A percentile compares a stretch with the other conserved stretches of the same genome.
Evolutionary conservation across 345 rosid species (phyloP).

Genomic region (Eucalyptus erythrocorys): DNA sequence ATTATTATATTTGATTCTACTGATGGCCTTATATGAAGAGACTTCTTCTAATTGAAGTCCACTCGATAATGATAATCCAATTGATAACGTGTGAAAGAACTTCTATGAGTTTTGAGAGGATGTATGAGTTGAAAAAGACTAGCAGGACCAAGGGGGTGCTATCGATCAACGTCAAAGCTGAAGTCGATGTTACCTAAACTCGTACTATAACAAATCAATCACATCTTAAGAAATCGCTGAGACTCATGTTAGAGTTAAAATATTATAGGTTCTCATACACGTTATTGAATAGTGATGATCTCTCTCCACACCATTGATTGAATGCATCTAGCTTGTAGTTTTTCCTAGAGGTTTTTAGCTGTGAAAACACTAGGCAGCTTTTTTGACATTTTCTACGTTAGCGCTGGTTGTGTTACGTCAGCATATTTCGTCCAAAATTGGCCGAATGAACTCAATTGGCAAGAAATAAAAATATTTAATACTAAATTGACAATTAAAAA

Average conservation of each 20-base stretch:
- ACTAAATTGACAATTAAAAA: rapidly evolving
- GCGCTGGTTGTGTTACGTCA: rapidly evolving
- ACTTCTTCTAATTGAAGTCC: not conserved
- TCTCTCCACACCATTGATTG: not conserved
- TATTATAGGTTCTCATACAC: not conserved
- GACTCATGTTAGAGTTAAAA: not conserved
- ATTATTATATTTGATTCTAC: not conserved
- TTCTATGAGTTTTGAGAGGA: too few species aligned
- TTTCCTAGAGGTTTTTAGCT: not conserved
- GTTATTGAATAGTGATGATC: not conserved
- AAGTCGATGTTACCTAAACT: too few species aligned
- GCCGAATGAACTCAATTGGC: not conserved
- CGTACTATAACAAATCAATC: too few species aligned
- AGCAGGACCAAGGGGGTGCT: too few species aligned
- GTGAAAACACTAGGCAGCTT: not conserved
- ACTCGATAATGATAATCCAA: not conserved
- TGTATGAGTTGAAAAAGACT: too few species aligned
- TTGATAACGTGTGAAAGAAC: too few species aligned
- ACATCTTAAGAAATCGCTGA: too few species aligned
- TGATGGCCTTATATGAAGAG: not conserved
- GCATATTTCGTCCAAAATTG: not conserved
- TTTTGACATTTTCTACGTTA: not conserved
- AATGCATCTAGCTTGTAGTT: not conserved
- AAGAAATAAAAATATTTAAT: not conserved
- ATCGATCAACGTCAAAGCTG: too few species aligned